Evolutionary conservation across 306 rosid species (phyloP), one percentile per base, ranked within the genome.

Genomic region (Sphenostylis stenocarpa): DNA sequence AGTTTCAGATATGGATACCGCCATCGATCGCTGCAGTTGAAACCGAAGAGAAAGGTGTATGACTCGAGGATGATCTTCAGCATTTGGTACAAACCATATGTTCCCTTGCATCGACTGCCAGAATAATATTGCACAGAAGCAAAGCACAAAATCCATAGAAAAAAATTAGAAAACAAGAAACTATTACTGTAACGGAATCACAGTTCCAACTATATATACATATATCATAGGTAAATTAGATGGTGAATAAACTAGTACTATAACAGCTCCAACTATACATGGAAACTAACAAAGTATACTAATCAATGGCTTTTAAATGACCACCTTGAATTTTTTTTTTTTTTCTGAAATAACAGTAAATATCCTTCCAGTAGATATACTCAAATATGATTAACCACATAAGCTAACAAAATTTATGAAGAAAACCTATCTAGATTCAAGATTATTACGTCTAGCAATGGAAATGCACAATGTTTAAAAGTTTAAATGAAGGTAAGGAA

Each of bases 51-150:
- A 81, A 19, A 94, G 90, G 2, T 88, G 85, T 92, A 87, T 91
- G 79, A 90, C 72, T 76, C 87, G 97, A 26, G 93, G 80, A 67
- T 34, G 70, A 61, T 96, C 97, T 72, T 89, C 86, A 75, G 85
- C 58, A 53, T 87, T 86, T n/a, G 96, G 94, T 23, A 86, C 64
- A 9, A 80, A 84, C 87, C 88, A 78, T 72, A 94, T 90, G 79
- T 83, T 94, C 49, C 98, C 98, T 86, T 88, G 94, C 97, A 94
- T 94, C 84, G 85, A 38, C 97, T 94, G 89, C 76, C 73, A 77
- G 39, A 11, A 62, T 38, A 44, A 65, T 15, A 51, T 33, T 5
- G 31, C 19, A 43, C 78, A 76, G 4, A 69, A 29, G 34, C 34
- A 57, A 34, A 19, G 23, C 4, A 41, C 13, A 75, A 73, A 43